These are phyloP conservation scores for Epichloe baconii DNA, from an alignment of 2,329 filamentous ascomycete genomes.

Conservation along the genomic window DNA sequence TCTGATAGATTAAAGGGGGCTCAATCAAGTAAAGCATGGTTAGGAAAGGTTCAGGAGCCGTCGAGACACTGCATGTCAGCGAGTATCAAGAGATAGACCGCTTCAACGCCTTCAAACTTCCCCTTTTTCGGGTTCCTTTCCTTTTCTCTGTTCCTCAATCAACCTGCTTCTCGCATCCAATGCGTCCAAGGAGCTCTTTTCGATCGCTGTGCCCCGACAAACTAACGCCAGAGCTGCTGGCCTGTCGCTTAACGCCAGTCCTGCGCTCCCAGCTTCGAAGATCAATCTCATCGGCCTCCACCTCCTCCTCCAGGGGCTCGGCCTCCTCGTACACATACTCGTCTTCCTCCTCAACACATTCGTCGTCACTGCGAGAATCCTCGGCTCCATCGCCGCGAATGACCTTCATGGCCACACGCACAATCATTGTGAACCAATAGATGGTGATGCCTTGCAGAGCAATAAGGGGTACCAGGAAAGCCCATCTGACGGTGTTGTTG, in stretches of 20 bases:
- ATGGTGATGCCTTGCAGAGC: conserved; percentile 69
- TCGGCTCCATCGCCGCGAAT: conserved; percentile 66
- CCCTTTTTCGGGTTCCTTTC: background rate
- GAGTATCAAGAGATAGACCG: background rate
- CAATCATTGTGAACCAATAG: conserved; percentile 82
- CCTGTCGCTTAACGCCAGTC: conserved; percentile 39
- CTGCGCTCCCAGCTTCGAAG: conserved; percentile 51
- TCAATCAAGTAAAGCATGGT: background rate
- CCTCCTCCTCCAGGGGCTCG: conserved; percentile 55
- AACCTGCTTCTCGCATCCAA: conserved; percentile 69
- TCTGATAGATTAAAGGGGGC: background rate
- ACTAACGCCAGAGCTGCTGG: conserved; percentile 46
- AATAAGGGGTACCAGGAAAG: conserved; percentile 64
- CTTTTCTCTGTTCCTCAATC: conserved; percentile 21
- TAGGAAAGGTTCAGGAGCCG: background rate
- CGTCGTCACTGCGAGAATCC: conserved; percentile 76
- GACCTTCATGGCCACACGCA: conserved; percentile 69
- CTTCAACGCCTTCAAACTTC: conserved; percentile 5
- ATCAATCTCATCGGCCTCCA: conserved; percentile 59
- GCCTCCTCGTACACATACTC: conserved; percentile 42
- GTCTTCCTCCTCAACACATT: conserved; percentile 44
- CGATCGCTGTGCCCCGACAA: conserved; percentile 59
- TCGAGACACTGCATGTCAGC: background rate
- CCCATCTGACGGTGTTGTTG: conserved; percentile 59
- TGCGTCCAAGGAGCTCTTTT: conserved; percentile 69